Percentiles rank a stretch among this genome's conserved stretches.
These are phyloP conservation scores for Paraphaeosphaeria minitans DNA, from an alignment of 2,329 filamentous ascomycete genomes.

Conservation along the genomic window DNA sequence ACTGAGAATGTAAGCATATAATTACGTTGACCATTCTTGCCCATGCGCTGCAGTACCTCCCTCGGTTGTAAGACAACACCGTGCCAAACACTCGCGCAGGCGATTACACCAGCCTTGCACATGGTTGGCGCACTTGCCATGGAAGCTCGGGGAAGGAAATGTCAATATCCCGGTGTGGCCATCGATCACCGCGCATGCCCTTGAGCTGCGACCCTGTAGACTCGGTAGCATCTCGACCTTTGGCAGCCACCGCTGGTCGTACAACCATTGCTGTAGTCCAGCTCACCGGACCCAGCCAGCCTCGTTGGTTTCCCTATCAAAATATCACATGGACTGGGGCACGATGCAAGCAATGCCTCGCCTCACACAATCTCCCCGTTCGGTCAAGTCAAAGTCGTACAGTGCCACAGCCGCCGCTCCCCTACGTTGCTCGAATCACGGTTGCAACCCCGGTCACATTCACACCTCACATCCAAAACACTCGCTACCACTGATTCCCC, in stretches of 20 bases:
- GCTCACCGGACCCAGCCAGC: neutral
- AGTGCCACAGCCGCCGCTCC: neutral
- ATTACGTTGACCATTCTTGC: neutral
- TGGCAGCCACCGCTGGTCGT: neutral
- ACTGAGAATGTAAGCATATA: neutral
- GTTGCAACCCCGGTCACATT: conserved; percentile 13
- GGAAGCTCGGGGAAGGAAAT: neutral
- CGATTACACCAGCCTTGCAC: conserved; percentile 5
- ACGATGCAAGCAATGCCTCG: neutral
- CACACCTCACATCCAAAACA: conserved; percentile 6
- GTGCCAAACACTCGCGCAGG: neutral
- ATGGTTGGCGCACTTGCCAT: conserved; percentile 2
- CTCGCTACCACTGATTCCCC: conserved; percentile 8
- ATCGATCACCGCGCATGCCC: neutral
- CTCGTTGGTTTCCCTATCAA: neutral
- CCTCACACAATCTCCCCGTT: neutral
- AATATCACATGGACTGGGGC: neutral
- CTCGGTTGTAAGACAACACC: neutral
- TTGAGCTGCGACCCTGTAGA: neutral
- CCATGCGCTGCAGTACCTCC: neutral
- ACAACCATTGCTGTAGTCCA: neutral
- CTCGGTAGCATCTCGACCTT: neutral
- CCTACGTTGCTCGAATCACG: conserved; percentile 19
- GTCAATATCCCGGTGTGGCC: conserved; percentile 1
- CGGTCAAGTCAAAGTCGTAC: neutral